Conservation (phyloP, 2,329 filamentous ascomycete genomes). For the Cytospora leucostoma region DNA sequence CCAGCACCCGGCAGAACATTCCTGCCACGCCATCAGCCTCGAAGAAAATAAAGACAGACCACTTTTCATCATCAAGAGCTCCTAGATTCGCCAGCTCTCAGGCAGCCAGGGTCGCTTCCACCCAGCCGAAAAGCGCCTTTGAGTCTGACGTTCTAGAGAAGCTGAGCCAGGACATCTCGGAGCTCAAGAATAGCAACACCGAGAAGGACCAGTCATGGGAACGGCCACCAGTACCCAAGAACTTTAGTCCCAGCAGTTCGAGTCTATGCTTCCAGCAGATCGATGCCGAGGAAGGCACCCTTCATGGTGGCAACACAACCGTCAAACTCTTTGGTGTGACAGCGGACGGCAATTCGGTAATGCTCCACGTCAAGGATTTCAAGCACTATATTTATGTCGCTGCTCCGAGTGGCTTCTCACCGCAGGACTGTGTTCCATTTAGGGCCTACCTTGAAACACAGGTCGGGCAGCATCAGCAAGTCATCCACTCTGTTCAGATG, state of each 20-base stretch:
- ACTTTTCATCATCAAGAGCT: slow-evolving; percentile 55
- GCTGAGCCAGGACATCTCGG: slow-evolving; percentile 88
- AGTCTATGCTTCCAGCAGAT: slow-evolving; percentile 92
- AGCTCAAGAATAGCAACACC: slow-evolving; percentile 80
- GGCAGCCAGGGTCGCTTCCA: slow-evolving; percentile 67
- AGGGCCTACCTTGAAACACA: slow-evolving; percentile 78
- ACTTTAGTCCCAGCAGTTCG: slow-evolving; percentile 60
- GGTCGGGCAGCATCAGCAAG: slow-evolving; percentile 70
- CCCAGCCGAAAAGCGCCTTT: slow-evolving; percentile 85
- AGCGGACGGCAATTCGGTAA: slow-evolving; percentile 78
- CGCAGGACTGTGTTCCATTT: slow-evolving; percentile 76
- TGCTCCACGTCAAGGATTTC: slow-evolving; percentile 94
- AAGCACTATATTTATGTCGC: slow-evolving; percentile 94
- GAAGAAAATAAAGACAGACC: slow-evolving; percentile 85
- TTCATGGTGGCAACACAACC: slow-evolving; percentile 73
- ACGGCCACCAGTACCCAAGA: slow-evolving; percentile 52
- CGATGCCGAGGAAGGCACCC: slow-evolving; percentile 85
- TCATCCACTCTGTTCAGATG: slow-evolving; percentile 79
- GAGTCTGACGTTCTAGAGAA: slow-evolving; percentile 94
- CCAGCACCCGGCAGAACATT: slow-evolving; percentile 64
- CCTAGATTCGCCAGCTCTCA: slow-evolving; percentile 64
- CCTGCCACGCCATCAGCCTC: slow-evolving; percentile 55
- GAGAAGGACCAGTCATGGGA: slow-evolving; percentile 96
- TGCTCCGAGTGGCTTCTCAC: slow-evolving; percentile 79
- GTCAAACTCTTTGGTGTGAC: slow-evolving; percentile 95